Conservation (phyloP, 2,329 filamentous ascomycete species). For the Ophiosphaerella korrae region DNA sequence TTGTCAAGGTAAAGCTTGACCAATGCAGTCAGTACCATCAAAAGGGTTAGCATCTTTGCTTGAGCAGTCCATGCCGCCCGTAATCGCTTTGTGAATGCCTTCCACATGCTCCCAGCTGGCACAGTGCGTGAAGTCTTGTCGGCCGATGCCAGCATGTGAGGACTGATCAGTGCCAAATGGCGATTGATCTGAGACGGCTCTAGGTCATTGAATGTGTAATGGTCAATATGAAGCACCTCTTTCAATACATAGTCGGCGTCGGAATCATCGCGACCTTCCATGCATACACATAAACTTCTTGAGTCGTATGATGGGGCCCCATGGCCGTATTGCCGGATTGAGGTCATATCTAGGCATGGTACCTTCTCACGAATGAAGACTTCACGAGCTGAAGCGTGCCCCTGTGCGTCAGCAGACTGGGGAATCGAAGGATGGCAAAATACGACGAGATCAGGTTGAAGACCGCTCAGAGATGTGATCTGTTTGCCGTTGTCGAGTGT, state of each 20-base stretch:
- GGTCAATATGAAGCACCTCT: conserved; percentile 41
- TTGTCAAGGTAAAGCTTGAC: conserved; percentile 20
- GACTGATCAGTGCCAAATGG: conserved; percentile 43
- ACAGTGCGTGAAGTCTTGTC: conserved; percentile 4
- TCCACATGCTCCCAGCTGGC: conserved; percentile 7
- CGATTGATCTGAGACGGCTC: conserved; percentile 45
- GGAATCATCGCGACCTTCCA: conserved; percentile 36
- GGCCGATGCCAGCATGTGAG: conserved; percentile 18
- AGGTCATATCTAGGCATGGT: conserved; percentile 39
- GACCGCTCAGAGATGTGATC: conserved; percentile 14
- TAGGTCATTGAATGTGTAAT: conserved; percentile 39
- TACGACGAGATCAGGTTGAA: conserved; percentile 37
- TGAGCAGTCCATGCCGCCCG: neutral
- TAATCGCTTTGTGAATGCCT: conserved; percentile 12
- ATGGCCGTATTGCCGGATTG: conserved; percentile 32
- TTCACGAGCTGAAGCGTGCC: conserved; percentile 27
- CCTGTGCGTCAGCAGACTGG: conserved; percentile 18
- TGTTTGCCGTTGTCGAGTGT: conserved; percentile 32
- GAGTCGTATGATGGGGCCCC: conserved; percentile 24
- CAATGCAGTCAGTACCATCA: conserved; percentile 23
- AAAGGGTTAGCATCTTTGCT: conserved; percentile 11
- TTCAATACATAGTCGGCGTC: conserved; percentile 30
- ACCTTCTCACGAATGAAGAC: conserved; percentile 30
- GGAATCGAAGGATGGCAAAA: conserved; percentile 33
- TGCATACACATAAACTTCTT: conserved; percentile 32